Evolutionary conservation across 2,329 filamentous ascomycete genomes (phyloP).

Genomic region (Pestalotiopsis sp.): DNA sequence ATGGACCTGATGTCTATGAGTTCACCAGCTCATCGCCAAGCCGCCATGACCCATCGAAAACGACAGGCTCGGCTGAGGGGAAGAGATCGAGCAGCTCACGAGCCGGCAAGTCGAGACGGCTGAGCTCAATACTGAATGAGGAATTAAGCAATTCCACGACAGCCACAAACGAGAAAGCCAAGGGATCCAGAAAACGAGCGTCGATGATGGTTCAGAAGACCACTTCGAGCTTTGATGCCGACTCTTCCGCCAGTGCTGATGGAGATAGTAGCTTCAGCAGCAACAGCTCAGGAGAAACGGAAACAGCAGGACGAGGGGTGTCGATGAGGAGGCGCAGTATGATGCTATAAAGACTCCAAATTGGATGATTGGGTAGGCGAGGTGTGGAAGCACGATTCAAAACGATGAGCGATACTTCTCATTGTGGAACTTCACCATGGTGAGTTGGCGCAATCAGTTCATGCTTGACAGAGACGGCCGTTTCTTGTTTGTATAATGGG

Average conservation of each 20-base stretch:
- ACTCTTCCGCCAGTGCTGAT: constrained; percentile 21
- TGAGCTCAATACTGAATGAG: constrained; percentile 39
- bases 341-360: constrained; percentile 51
- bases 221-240: constrained; percentile 28
- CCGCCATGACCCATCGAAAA: constrained; percentile 20
- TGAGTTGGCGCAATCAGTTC: background rate
- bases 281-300: constrained; percentile 27
- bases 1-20: constrained; percentile 53
- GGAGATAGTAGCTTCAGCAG: constrained; percentile 35
- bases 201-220: constrained; percentile 43
- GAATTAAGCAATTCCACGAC: constrained; percentile 32
- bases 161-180: constrained; percentile 24
- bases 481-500: constrained; percentile 10
- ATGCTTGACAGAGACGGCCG: constrained; percentile 13
- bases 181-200: constrained; percentile 38
- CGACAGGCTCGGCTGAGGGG: constrained; percentile 7
- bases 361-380: background rate
- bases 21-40: constrained; percentile 51
- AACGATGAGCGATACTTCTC: too few relatives aligned
- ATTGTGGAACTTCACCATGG: too few relatives aligned
- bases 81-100: constrained; percentile 32
- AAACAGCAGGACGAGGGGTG: constrained; percentile 18
- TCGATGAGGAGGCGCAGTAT: constrained; percentile 56
- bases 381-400: too few relatives aligned
- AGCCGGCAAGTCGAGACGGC: constrained; percentile 36